Conservation (phyloP, 192 early-diverging fungal species). For the Jimgerdemannia lactiflua region DNA sequence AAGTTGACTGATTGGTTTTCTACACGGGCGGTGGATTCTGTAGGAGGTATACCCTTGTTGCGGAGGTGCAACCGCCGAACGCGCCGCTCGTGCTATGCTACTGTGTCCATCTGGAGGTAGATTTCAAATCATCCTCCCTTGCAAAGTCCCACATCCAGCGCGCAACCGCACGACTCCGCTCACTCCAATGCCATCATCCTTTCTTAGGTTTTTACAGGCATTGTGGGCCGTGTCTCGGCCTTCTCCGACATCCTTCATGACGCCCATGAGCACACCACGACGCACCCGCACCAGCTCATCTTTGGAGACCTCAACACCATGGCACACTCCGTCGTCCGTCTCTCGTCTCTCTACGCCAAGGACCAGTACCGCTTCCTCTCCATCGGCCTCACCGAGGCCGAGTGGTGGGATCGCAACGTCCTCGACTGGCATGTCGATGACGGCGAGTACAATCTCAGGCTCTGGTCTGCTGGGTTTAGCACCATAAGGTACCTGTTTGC, state of each 20-base stretch:
- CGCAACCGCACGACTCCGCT: background rate
- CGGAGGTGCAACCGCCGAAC: slow-evolving; percentile 44
- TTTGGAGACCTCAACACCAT: slow-evolving; percentile 81
- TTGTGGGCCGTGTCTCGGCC: slow-evolving; percentile 62
- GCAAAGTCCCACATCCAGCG: no score
- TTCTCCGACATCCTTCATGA: slow-evolving; percentile 70
- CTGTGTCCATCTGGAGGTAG: slow-evolving; percentile 69
- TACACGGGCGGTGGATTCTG: no score
- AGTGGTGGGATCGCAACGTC: slow-evolving; percentile 68
- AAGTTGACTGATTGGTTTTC: no score
- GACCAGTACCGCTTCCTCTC: slow-evolving; percentile 67
- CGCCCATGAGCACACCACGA: slow-evolving; percentile 29
- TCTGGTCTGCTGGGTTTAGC: slow-evolving; percentile 28
- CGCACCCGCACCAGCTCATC: slow-evolving; percentile 64
- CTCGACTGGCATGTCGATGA: slow-evolving; percentile 43
- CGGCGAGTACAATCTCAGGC: slow-evolving; percentile 33
- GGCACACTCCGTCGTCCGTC: slow-evolving; percentile 69
- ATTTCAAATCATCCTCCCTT: no score
- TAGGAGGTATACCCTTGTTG: slow-evolving; percentile 33
- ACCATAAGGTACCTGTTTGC: slow-evolving; percentile 3
- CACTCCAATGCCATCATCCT: slow-evolving; percentile 1
- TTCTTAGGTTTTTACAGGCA: slow-evolving; percentile 61
- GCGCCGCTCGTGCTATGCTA: slow-evolving; percentile 62
- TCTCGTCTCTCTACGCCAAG: slow-evolving; percentile 58
- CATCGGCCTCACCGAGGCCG: slow-evolving; percentile 60